Percentiles rank a stretch among this genome's conserved stretches.
phyloP scores from a whole-genome alignment of 805 yeast species.

The Sungouiozyma ichnusensis region DNA sequence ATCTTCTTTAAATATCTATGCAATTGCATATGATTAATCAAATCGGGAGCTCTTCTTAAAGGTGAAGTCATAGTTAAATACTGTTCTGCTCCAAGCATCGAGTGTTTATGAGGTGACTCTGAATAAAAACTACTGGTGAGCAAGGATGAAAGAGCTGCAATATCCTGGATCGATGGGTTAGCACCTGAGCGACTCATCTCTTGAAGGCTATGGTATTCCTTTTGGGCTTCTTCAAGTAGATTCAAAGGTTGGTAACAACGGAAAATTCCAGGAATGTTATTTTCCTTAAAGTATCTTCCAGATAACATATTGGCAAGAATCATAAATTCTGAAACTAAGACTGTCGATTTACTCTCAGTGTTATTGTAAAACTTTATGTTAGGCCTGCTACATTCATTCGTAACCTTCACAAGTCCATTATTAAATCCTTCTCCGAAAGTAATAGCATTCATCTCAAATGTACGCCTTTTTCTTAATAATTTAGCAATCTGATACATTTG shows the following conservation, averaged over 20 bases:
- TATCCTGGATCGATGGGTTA: slow-evolving; percentile 31
- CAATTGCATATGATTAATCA: slow-evolving; percentile 71
- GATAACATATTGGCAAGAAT: slow-evolving; percentile 59
- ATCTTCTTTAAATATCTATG: slow-evolving; percentile 33
- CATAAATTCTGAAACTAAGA: slow-evolving; percentile 78
- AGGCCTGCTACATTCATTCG: slow-evolving; percentile 1
- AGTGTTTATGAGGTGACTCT: slow-evolving; percentile 39
- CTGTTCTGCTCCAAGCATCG: slow-evolving; percentile 47
- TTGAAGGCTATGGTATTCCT: slow-evolving; percentile 18
- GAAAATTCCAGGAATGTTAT: slow-evolving; percentile 41
- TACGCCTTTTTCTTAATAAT: slow-evolving; percentile 23
- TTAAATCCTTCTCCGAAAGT: slow-evolving; percentile 30
- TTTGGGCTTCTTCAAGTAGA: slow-evolving; percentile 18
- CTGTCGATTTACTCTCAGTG: slow-evolving; percentile 38
- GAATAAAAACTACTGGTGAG: slow-evolving; percentile 45
- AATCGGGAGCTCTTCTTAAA: slow-evolving; percentile 69
- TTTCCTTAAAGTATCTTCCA: slow-evolving; percentile 36
- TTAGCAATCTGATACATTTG: slow-evolving; percentile 23
- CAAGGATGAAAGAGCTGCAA: slow-evolving; percentile 35
- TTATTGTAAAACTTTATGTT: slow-evolving; percentile 19
- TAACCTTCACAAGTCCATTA: slow-evolving; percentile 16
- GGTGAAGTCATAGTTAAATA: slow-evolving; percentile 86
- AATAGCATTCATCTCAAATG: slow-evolving; percentile 31
- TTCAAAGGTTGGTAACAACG: slow-evolving; percentile 29
- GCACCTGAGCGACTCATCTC: slow-evolving; percentile 10